Evolutionary conservation across 495 filamentous ascomycete genomes (phyloP), one percentile per base, ranked within the genome.

Genomic region (Pseudotulostoma volvatum): DNA sequence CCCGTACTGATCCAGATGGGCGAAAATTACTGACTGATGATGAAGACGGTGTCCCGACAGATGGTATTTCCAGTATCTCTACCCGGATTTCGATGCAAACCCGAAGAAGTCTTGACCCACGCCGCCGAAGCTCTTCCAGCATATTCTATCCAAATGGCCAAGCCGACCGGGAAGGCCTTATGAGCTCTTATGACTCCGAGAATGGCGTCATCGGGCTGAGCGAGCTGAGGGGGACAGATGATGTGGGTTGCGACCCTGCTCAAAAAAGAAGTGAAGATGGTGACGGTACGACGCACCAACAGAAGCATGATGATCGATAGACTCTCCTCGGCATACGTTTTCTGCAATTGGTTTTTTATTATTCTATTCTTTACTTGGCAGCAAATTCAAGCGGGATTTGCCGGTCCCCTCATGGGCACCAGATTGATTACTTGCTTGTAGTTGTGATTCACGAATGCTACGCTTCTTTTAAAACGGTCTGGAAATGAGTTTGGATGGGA

Each of bases 51-150:
- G 79, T 87, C 11, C 90, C 88, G 11, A 93, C 85, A 15, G 90
- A 97, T 52, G 84, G 77, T 42, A 75, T 97, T 44, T 77, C 82
- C n/a, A 79, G 81, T 44, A 69, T 86, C 42, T 79, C 85, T 48
- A 95, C 92, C 13, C 74, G 90, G 39, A 72, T 81, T 35, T 87
- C 81, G 45, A 95, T 97, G 90, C 92, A 97, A 50, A 64, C 80
- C 25, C 68, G 86, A 38, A 68, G 92, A 33, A 83, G 77, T 57
- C 61, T 52, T 31, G 72, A 76, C 34, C 60, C 62, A 32, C 67
- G 69, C 44, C 58, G 64, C 18, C 57, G 63, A 17, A 70, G 70
- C 43, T 66, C 60, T n/a, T 71, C 67, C 16, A 77, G 79, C 47
- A 66, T 67, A 35, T 65, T 68, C 9, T 70, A 59, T 37, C 42